These are phyloP conservation scores for Quercus alba DNA, from an alignment of 306 rosid species.

Conservation along the genomic window DNA sequence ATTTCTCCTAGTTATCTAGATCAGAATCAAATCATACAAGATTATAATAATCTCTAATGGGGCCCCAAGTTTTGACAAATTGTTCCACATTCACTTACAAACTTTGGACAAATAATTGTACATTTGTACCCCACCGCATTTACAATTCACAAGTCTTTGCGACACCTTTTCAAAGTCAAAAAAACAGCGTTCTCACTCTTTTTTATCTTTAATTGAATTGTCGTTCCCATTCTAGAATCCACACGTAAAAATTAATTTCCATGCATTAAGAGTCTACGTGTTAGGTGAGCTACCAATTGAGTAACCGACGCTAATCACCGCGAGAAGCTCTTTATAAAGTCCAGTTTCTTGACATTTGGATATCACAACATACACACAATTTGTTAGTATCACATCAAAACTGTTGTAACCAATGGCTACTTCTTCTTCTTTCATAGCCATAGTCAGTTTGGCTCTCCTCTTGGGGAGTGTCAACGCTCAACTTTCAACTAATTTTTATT, in stretches of 20 bases:
- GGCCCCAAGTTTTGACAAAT: background rate
- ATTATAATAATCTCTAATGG: too few species aligned
- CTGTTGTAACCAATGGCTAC: slow-evolving; percentile 18
- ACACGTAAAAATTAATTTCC: slow-evolving; percentile 3
- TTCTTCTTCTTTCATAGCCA: slow-evolving; percentile 1
- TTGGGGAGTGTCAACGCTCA: slow-evolving; percentile 44
- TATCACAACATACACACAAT: background rate
- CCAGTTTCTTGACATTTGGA: background rate
- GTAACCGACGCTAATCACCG: slow-evolving; percentile 15
- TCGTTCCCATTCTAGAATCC: background rate
- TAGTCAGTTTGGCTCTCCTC: slow-evolving; percentile 28
- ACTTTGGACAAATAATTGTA: background rate
- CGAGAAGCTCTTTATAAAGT: slow-evolving; percentile 37
- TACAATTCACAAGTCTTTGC: background rate
- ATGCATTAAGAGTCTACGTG: slow-evolving; percentile 43
- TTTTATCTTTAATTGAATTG: background rate
- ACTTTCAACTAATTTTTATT: slow-evolving; percentile 54
- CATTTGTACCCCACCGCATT: background rate
- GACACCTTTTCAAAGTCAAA: background rate
- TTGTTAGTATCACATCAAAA: background rate
- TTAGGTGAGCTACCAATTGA: slow-evolving; percentile 50
- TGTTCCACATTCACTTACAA: background rate
- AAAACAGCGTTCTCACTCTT: background rate
- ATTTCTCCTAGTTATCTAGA: too few species aligned
- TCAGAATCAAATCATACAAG: too few species aligned